phyloP scores from a whole-genome alignment of 768 basidiomycete species.

The Rhizopogon vinicolor region DNA sequence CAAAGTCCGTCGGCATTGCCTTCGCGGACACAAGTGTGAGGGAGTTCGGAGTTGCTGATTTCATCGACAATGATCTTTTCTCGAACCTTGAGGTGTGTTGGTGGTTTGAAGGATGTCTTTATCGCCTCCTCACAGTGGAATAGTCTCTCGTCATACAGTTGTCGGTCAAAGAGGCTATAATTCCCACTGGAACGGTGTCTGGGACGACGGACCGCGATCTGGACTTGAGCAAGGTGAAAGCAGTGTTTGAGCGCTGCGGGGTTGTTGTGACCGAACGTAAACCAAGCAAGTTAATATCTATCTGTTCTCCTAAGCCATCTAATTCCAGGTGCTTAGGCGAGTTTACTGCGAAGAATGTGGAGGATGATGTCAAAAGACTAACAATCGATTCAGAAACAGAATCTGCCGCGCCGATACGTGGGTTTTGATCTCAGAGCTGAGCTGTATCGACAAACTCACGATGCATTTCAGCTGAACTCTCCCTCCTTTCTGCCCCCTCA shows the following conservation, averaged over 20 bases:
- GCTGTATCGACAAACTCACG: neutral
- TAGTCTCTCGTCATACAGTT: slow-evolving; percentile 95
- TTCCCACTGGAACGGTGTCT: slow-evolving; percentile 68
- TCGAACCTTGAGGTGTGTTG: slow-evolving; percentile 83
- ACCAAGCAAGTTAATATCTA: slow-evolving; percentile 50
- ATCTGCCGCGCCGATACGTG: neutral
- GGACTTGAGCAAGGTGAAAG: slow-evolving; percentile 82
- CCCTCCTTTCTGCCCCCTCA: slow-evolving; percentile 71
- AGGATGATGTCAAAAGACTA: slow-evolving; percentile 63
- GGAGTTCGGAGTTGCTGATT: slow-evolving; percentile 86
- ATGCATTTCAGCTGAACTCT: slow-evolving; percentile 61
- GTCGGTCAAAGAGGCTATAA: slow-evolving; percentile 93
- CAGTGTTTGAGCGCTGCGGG: slow-evolving; percentile 84
- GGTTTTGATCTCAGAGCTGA: neutral
- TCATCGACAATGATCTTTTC: slow-evolving; percentile 91
- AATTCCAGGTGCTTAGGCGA: slow-evolving; percentile 50
- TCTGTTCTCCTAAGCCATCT: neutral
- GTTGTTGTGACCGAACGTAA: slow-evolving; percentile 90
- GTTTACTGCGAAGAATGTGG: slow-evolving; percentile 74
- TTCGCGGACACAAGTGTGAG: slow-evolving; percentile 88
- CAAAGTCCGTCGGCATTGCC: slow-evolving; percentile 77
- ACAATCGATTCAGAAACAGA: slow-evolving; percentile 10
- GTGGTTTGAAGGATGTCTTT: neutral
- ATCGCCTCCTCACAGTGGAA: neutral
- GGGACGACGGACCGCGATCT: slow-evolving; percentile 79